These are phyloP conservation scores for Cyclotella atomus DNA, from an alignment of 108 stramenopile species.

Conservation along the genomic window DNA sequence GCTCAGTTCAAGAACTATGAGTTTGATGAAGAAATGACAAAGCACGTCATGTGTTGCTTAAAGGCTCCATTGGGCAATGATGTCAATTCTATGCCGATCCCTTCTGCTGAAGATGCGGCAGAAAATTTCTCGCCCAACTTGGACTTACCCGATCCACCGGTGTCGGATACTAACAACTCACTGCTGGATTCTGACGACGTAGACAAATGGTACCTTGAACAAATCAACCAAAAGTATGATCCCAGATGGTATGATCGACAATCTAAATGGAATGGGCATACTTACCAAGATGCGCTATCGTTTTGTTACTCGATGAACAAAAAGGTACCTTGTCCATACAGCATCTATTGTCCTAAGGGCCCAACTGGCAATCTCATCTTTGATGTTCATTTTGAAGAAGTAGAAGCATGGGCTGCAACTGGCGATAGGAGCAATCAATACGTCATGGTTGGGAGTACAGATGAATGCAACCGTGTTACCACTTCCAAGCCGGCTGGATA, in stretches of 20 bases:
- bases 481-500: background rate
- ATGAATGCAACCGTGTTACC: slow-evolving; percentile 5
- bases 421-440: slow-evolving; percentile 2
- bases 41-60: slow-evolving; percentile 42
- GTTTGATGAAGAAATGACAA: slow-evolving; percentile 20
- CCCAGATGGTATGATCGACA: slow-evolving; percentile 7
- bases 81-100: background rate
- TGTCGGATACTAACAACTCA: background rate
- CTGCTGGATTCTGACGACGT: background rate
- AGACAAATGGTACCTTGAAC: slow-evolving; percentile 1
- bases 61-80: background rate
- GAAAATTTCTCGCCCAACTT: background rate
- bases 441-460: background rate
- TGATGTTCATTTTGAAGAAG: slow-evolving; percentile 5
- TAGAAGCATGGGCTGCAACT: slow-evolving; percentile 8
- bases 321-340: slow-evolving; percentile 11
- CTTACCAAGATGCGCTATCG: background rate
- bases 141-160: background rate
- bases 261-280: slow-evolving; percentile 2
- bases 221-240: slow-evolving; percentile 6
- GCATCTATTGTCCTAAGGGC: slow-evolving; percentile 2
- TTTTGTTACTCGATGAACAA: slow-evolving; percentile 1
- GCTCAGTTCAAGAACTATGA: slow-evolving; percentile 1
- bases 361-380: slow-evolving; percentile 6
- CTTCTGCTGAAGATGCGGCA: background rate